A percentile compares a stretch with the other conserved stretches of the same genome.
Conservation (phyloP, 805 yeast genomes). For the Maudiozyma serrabonitensis region DNA sequence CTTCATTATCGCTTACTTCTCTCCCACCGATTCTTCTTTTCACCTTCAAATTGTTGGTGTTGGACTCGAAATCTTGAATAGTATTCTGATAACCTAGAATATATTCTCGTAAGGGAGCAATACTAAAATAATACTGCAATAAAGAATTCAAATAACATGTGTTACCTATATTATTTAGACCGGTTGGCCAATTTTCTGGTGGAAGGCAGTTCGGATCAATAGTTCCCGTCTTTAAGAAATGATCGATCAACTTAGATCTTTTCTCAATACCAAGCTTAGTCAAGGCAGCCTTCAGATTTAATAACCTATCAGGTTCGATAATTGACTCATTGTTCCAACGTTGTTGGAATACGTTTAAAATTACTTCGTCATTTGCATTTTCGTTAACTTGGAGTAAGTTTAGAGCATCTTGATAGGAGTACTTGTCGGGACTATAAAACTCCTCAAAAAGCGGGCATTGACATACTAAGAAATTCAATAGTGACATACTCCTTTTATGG, state of each 20-base stretch:
- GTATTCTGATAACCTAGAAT: constrained; percentile 46
- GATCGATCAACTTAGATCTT: constrained; percentile 44
- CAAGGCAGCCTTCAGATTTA: constrained; percentile 48
- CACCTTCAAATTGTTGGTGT: constrained; percentile 3
- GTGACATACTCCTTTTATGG: constrained; percentile 43
- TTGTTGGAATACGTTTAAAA: constrained; percentile 26
- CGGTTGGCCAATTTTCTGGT: constrained; percentile 74
- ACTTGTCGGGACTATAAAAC: constrained; percentile 19
- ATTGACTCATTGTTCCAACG: constrained; percentile 22
- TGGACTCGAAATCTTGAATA: constrained; percentile 21
- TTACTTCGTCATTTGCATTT: constrained; percentile 44
- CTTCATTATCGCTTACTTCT: constrained; percentile 65
- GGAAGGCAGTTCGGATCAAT: constrained; percentile 52
- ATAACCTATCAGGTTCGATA: constrained; percentile 36
- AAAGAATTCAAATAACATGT: constrained; percentile 91
- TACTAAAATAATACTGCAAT: constrained; percentile 80
- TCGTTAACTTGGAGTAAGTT: constrained; percentile 39
- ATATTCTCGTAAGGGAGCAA: constrained; percentile 67
- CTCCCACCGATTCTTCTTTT: constrained; percentile 80
- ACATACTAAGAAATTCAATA: constrained; percentile 44
- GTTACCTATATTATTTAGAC: constrained; percentile 89
- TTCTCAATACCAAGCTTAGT: constrained; percentile 44
- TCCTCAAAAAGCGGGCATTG: constrained; percentile 24
- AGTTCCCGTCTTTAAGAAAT: constrained; percentile 52
- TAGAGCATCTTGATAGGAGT: constrained; percentile 36